These are phyloP conservation scores for Gonium pectorale DNA, from an alignment of 139 green algal species.

Conservation along the genomic window DNA sequence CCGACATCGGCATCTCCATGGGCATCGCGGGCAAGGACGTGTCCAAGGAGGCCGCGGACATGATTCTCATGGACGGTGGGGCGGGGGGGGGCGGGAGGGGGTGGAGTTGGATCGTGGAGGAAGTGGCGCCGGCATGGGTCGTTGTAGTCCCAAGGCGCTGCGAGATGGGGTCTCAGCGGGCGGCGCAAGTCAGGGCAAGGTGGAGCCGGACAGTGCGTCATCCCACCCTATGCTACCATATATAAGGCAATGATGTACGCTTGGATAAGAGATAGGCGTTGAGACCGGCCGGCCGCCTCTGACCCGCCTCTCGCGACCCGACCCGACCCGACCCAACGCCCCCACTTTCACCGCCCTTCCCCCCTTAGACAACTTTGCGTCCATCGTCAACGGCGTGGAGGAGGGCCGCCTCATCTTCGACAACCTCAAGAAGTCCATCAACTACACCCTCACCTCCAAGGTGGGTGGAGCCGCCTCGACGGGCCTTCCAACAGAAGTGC, in stretches of 20 bases:
- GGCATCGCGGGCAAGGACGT: conserved; percentile 66
- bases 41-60: conserved; percentile 86
- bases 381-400: conserved; percentile 85
- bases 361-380: conserved; percentile 83
- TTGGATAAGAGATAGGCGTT: too few relatives aligned
- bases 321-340: too few relatives aligned
- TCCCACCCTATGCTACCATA: too few relatives aligned
- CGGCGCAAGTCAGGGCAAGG: too few relatives aligned
- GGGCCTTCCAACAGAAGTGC: conserved; percentile 53
- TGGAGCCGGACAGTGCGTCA: too few relatives aligned
- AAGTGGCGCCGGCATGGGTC: too few relatives aligned
- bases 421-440: conserved; percentile 91
- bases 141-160: too few relatives aligned
- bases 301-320: too few relatives aligned
- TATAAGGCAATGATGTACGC: too few relatives aligned
- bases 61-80: conserved; percentile 85
- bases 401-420: conserved; percentile 90
- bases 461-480: too few relatives aligned
- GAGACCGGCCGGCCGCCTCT: too few relatives aligned
- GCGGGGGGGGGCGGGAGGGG: conserved; percentile 60
- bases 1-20: conserved; percentile 81
- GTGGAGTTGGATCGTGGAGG: conserved; percentile 80
- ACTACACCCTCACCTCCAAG: conserved; percentile 86
- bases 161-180: too few relatives aligned
- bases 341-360: neutral